phyloP scores from a whole-genome alignment of 1,284 basidiomycete genomes.

The Fomitopsis palustris region DNA sequence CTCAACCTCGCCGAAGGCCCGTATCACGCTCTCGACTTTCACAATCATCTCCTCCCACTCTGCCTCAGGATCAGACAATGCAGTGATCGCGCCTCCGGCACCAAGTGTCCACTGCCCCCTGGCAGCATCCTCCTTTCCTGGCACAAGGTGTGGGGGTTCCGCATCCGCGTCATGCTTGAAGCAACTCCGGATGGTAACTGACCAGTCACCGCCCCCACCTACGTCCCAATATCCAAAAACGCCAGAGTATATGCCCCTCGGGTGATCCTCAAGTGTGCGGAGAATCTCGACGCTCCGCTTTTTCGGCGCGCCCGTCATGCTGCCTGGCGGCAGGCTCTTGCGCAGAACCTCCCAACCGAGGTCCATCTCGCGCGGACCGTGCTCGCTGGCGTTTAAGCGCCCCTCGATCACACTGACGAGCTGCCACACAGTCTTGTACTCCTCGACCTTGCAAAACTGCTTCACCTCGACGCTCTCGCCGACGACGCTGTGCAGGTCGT shows the following conservation, averaged over 20 bases:
- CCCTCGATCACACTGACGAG: conserved; percentile 94
- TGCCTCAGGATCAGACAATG: conserved; percentile 78
- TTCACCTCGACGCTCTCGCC: conserved; percentile 78
- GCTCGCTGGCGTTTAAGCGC: conserved; percentile 26
- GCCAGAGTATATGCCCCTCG: conserved; percentile 88
- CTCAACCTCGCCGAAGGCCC: conserved; percentile 43
- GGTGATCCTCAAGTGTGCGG: conserved; percentile 71
- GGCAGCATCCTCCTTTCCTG: not conserved
- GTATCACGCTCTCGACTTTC: conserved; percentile 75
- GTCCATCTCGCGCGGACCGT: conserved; percentile 35
- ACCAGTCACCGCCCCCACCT: conserved; percentile 88
- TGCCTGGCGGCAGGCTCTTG: conserved; percentile 87
- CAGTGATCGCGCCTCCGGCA: conserved; percentile 95
- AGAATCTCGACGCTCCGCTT: conserved; percentile 91
- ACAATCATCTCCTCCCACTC: conserved; percentile 96
- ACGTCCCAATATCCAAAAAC: conserved; percentile 92
- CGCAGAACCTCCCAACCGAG: conserved; percentile 79
- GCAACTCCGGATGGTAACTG: conserved; percentile 94
- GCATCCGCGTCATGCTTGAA: conserved; percentile 61
- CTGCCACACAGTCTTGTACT: conserved; percentile 95
- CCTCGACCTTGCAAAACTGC: conserved; percentile 87
- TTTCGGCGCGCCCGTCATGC: conserved; percentile 98
- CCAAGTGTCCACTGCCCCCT: conserved; percentile 74
- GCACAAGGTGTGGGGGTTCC: not conserved
- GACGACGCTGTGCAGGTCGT: conserved; percentile 83